These are phyloP conservation scores for Paracorniculantispora psalliotae DNA, from an alignment of 2,329 filamentous ascomycete genomes.

Conservation along the genomic window DNA sequence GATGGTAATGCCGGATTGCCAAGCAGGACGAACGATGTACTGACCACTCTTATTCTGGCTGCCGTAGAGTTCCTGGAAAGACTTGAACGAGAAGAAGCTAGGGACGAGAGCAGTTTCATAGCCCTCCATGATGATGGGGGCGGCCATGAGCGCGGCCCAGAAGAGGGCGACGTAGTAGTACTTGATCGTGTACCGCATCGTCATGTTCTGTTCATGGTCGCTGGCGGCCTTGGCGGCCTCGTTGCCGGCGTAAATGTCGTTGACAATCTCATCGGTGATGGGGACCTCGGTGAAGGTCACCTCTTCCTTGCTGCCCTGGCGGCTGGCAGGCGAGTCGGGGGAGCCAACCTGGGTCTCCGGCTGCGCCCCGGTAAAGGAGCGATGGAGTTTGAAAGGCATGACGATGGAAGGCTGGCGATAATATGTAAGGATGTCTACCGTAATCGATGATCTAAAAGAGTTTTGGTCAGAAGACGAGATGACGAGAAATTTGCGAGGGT, in stretches of 20 bases:
- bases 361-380: neutral
- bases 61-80: conserved; percentile 14
- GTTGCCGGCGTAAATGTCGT: conserved; percentile 15
- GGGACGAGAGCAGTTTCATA: conserved; percentile 25
- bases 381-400: neutral
- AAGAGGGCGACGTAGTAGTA: conserved; percentile 16
- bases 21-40: conserved; percentile 5
- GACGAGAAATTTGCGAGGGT: too few relatives aligned
- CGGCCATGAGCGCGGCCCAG: conserved; percentile 19
- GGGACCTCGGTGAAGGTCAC: neutral
- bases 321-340: neutral
- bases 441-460: neutral
- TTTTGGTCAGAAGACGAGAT: neutral
- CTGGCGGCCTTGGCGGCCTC: conserved; percentile 14
- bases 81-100: conserved; percentile 16
- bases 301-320: neutral
- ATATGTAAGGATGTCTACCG: neutral
- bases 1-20: conserved; percentile 17
- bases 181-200: conserved; percentile 14
- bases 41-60: neutral
- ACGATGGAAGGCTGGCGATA: neutral
- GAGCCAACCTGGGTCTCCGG: neutral
- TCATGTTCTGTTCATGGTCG: conserved; percentile 16
- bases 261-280: conserved; percentile 2
- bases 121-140: conserved; percentile 33